A percentile compares a stretch with the other conserved stretches of the same genome.
Evolutionary conservation across 169 alveolate genomes (phyloP).

Genomic region (Hepatocystis sp.): DNA sequence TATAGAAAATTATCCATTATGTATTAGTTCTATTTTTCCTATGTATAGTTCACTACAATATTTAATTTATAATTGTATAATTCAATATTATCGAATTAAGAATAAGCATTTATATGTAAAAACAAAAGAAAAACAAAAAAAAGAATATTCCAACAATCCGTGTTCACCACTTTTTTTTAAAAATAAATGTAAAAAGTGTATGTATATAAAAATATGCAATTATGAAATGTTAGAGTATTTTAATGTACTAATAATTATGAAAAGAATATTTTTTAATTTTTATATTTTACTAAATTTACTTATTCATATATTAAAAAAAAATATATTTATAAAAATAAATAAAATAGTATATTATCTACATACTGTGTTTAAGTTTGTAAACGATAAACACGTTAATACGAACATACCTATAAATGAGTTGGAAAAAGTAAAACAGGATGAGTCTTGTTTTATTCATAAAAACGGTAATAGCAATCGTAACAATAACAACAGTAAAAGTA

Average conservation of each 20-base stretch:
- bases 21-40: constrained; percentile 47
- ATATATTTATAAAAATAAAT: constrained; percentile 46
- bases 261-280: constrained; percentile 62
- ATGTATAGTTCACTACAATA: constrained; percentile 56
- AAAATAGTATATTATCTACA: constrained; percentile 18
- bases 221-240: constrained; percentile 17
- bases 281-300: constrained; percentile 38
- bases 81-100: constrained; percentile 41
- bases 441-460: no score
- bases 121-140: constrained; percentile 2
- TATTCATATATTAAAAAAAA: constrained; percentile 23
- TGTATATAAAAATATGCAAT: constrained; percentile 45
- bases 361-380: constrained; percentile 5
- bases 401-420: no score
- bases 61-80: constrained; percentile 45
- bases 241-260: constrained; percentile 49
- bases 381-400: no score
- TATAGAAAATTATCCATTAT: constrained; percentile 48
- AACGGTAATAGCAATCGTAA: no score
- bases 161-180: constrained; percentile 48
- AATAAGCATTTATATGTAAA: constrained; percentile 46
- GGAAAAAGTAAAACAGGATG: no score
- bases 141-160: constrained; percentile 24
- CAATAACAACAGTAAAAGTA: no score
- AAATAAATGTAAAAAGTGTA: constrained; percentile 66